Evolutionary conservation across 805 yeast species (phyloP), one percentile per base, ranked within the genome.

Genomic region (Yamadazyma akitaensis): DNA sequence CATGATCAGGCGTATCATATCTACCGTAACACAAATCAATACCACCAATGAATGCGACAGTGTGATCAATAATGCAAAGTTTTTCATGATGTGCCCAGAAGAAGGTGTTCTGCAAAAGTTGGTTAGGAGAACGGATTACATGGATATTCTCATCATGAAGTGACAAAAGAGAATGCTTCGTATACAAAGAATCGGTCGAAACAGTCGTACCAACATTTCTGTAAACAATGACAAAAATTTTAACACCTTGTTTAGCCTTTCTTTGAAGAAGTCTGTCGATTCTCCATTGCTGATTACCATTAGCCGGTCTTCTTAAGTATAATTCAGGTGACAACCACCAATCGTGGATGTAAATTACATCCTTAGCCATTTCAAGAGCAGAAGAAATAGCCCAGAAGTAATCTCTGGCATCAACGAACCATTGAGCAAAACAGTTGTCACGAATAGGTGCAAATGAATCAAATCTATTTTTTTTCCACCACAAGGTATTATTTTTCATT

Each of bases 1-100:
- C 95, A 63, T 94, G 99, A 58, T 92, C 97, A 1, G 97, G 96
- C 0, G 98, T 92, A 65, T 94, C 99, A 70, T 80, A 94, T 57
- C 99, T 78, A 17, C 99, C 99, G 63, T 79, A 94, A 62, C 99
- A 94, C 47, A 94, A 73, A 66, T 94, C 99, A 54, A 92, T 83
- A 33, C 99, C 99, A 32, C 99, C 99, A 45, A 90, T 70, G 61
- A 92, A 94, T 2, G 95, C 95, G 38, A 90, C 77, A 0, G 91
- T 84, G 53, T 88, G 88, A 64, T 94, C 99, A 48, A 94, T 72
- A 31, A 94, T 78, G 50, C 91, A 82, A 47, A 94, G 64, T 60
- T 94, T 94, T 60, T 94, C 99, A 68, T 94, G 99, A 69, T 94
- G 99, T 0, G 99, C 99, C 99, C 99, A 94, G 62, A 94, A 95